Evolutionary conservation across 345 rosid genomes (phyloP).

Genomic region (Laguncularia racemosa): DNA sequence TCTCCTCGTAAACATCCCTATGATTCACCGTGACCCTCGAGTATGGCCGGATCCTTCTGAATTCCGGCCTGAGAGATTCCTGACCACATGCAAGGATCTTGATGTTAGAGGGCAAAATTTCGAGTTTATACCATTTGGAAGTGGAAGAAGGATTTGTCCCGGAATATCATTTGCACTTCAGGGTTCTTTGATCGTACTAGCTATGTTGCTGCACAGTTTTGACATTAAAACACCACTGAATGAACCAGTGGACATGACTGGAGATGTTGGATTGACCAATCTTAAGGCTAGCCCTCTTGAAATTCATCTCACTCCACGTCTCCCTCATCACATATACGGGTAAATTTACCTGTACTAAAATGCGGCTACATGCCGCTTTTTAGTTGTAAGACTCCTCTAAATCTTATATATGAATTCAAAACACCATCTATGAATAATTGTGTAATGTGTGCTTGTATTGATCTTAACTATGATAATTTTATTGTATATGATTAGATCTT

Average conservation of each 20-base stretch:
- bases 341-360: too few relatives aligned
- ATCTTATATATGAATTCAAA: too few relatives aligned
- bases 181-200: constrained; percentile 19
- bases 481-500: too few relatives aligned
- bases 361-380: too few relatives aligned
- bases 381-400: too few relatives aligned
- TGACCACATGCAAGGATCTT: constrained; percentile 16
- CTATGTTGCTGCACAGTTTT: constrained; percentile 26
- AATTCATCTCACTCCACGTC: constrained; percentile 16
- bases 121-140: constrained; percentile 35
- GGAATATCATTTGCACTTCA: constrained; percentile 18
- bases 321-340: background rate
- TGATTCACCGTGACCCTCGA: constrained; percentile 22
- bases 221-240: constrained; percentile 8
- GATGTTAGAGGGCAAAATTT: constrained; percentile 28
- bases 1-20: constrained; percentile 23
- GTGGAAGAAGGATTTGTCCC: constrained; percentile 35
- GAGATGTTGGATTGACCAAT: constrained; percentile 11
- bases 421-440: too few relatives aligned
- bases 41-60: constrained; percentile 26
- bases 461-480: too few relatives aligned
- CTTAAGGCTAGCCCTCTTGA: constrained; percentile 13
- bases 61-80: constrained; percentile 35
- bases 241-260: constrained; percentile 19
- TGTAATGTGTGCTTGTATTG: too few relatives aligned